These are phyloP conservation scores for Scleroderma citrinum DNA, from an alignment of 768 basidiomycete species.

Conservation along the genomic window DNA sequence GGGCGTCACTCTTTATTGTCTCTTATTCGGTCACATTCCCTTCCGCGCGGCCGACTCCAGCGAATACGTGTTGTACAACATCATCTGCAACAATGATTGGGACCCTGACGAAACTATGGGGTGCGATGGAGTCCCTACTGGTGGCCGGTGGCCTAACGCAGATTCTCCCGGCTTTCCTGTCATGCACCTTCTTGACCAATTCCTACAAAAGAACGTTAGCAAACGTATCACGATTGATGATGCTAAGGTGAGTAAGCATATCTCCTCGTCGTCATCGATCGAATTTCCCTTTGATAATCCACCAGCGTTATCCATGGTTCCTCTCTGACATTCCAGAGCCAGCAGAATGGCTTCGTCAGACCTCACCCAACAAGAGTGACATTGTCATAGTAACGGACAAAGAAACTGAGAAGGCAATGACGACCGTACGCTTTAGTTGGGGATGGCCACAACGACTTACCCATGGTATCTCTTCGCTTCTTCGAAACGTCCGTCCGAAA, in stretches of 20 bases:
- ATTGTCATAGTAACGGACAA: conserved; percentile 62
- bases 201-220: conserved; percentile 76
- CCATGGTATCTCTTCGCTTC: conserved; percentile 43
- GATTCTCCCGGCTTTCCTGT: conserved; percentile 54
- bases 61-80: conserved; percentile 74
- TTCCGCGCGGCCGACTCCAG: conserved; percentile 53
- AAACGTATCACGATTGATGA: conserved; percentile 73
- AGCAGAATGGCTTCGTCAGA: conserved; percentile 63
- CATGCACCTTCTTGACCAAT: conserved; percentile 61
- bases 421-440: conserved; percentile 57
- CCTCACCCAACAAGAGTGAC: conserved; percentile 43
- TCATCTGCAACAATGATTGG: conserved; percentile 78
- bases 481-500: conserved; percentile 36
- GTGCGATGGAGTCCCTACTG: conserved; percentile 55
- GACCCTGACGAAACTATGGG: conserved; percentile 65
- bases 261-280: not conserved
- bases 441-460: conserved; percentile 42
- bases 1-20: conserved; percentile 91
- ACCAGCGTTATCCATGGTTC: conserved; percentile 60
- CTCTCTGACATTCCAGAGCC: conserved; percentile 60
- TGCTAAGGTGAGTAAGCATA: conserved; percentile 61
- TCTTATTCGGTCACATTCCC: conserved; percentile 83
- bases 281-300: not conserved
- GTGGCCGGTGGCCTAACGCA: conserved; percentile 47
- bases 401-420: conserved; percentile 74